These are phyloP conservation scores for Cryptomeria japonica DNA, from an alignment of 75 land plant species.

Conservation along the genomic window DNA sequence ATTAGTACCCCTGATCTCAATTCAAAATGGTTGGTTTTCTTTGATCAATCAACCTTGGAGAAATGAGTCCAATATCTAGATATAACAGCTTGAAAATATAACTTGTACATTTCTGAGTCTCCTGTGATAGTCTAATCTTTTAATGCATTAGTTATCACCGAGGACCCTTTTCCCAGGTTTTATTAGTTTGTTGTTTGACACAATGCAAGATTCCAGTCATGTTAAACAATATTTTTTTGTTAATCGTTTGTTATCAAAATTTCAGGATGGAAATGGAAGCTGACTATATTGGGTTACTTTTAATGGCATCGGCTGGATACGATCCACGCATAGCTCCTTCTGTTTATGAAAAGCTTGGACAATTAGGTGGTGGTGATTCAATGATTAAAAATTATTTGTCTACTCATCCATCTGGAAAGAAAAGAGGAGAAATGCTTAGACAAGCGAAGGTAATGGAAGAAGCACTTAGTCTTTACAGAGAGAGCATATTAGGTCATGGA, in stretches of 20 bases:
- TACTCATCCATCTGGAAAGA: slow-evolving; percentile 98
- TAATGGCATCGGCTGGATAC: slow-evolving; percentile 94
- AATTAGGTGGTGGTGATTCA: slow-evolving; percentile 61
- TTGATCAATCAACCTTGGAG: neutral
- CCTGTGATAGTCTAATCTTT: neutral
- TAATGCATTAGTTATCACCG: neutral
- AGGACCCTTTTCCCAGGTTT: neutral
- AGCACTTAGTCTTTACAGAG: slow-evolving; percentile 73
- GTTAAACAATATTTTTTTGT: neutral
- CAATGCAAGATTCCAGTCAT: neutral
- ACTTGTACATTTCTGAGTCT: neutral
- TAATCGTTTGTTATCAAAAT: neutral
- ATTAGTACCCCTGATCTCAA: neutral
- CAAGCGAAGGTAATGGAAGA: slow-evolving; percentile 92
- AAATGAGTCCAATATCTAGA: neutral
- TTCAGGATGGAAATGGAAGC: slow-evolving; percentile 98
- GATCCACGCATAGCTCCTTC: slow-evolving; percentile 86
- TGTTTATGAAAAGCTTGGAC: slow-evolving; percentile 93
- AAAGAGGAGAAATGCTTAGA: slow-evolving; percentile 65
- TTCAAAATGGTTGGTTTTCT: neutral
- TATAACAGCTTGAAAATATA: neutral
- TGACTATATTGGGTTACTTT: slow-evolving; percentile 89
- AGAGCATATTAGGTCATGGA: slow-evolving; percentile 49
- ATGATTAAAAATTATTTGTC: slow-evolving; percentile 71
- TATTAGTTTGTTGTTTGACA: neutral